Evolutionary conservation across 78 protist genomes (phyloP).

Genomic region (Guillardia theta): DNA sequence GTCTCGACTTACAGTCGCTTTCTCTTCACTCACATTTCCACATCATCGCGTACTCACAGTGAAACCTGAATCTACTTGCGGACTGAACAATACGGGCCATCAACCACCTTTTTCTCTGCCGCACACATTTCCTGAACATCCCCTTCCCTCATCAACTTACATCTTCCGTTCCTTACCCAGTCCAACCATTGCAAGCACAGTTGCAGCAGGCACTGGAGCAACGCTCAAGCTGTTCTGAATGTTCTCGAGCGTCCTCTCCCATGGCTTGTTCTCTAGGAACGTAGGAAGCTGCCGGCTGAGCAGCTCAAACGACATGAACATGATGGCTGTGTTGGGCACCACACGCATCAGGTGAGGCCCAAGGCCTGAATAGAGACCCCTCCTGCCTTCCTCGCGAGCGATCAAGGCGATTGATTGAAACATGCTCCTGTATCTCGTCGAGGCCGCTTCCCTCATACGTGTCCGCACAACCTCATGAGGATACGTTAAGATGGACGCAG

Average conservation of each 20-base stretch:
- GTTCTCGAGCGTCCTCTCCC: neutral
- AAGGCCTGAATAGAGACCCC: constrained; percentile 45
- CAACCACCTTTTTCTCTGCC: too few species aligned
- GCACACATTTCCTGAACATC: too few species aligned
- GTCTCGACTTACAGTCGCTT: too few species aligned
- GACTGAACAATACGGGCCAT: too few species aligned
- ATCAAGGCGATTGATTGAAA: neutral
- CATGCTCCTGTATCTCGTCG: constrained; percentile 29
- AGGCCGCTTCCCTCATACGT: constrained; percentile 45
- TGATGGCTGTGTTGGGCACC: constrained; percentile 65
- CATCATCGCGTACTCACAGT: too few species aligned
- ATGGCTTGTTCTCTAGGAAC: neutral
- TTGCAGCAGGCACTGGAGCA: too few species aligned
- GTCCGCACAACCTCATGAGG: constrained; percentile 58
- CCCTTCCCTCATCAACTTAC: too few species aligned
- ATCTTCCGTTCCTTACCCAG: too few species aligned
- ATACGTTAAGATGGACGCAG: constrained; percentile 32
- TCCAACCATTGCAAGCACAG: too few species aligned
- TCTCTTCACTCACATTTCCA: too few species aligned
- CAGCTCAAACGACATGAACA: constrained; percentile 50
- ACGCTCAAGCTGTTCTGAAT: too few species aligned
- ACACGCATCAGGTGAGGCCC: constrained; percentile 55
- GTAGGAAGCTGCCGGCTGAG: neutral
- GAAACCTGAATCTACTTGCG: too few species aligned
- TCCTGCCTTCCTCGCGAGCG: constrained; percentile 45